Conservation (phyloP, 2,329 filamentous ascomycete species). For the Juglanconis sp. region DNA sequence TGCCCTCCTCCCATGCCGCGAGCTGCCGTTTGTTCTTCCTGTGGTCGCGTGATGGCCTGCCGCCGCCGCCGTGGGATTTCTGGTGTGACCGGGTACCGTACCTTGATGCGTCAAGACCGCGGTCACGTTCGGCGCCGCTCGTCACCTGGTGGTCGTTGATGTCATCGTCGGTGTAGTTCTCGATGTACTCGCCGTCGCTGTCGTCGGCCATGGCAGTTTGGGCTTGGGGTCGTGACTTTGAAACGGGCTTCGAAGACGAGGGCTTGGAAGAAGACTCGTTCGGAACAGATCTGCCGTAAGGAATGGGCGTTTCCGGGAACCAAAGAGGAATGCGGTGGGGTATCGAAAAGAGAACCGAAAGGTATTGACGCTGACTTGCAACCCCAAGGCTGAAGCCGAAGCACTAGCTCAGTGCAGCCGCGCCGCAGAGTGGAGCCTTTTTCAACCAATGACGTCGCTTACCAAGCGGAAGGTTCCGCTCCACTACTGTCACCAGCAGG, state of each 20-base stretch:
- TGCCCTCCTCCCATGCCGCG: slow-evolving; percentile 65
- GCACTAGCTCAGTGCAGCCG: background rate
- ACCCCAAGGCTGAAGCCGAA: background rate
- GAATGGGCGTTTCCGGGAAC: too few species aligned
- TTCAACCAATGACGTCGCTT: background rate
- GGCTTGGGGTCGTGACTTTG: too few species aligned
- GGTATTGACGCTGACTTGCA: too few species aligned
- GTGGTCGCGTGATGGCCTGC: slow-evolving; percentile 24
- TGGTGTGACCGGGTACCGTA: slow-evolving; percentile 22
- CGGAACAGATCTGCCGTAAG: background rate
- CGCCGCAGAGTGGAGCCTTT: background rate
- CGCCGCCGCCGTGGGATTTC: slow-evolving; percentile 15
- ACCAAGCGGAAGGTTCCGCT: background rate
- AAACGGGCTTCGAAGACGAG: background rate
- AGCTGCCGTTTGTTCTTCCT: slow-evolving; percentile 36
- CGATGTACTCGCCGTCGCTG: slow-evolving; percentile 64
- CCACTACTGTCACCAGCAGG: too few species aligned
- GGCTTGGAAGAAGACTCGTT: background rate
- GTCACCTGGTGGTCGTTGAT: slow-evolving; percentile 48
- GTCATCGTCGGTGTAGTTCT: slow-evolving; percentile 64
- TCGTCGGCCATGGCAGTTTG: slow-evolving; percentile 57
- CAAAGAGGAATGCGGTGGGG: too few species aligned
- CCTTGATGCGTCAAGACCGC: slow-evolving; percentile 17
- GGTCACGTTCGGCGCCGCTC: slow-evolving; percentile 27
- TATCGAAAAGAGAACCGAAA: too few species aligned